These are phyloP conservation scores for Solanum bukasovii DNA, from an alignment of 257 asterid genomes.

Conservation along the genomic window DNA sequence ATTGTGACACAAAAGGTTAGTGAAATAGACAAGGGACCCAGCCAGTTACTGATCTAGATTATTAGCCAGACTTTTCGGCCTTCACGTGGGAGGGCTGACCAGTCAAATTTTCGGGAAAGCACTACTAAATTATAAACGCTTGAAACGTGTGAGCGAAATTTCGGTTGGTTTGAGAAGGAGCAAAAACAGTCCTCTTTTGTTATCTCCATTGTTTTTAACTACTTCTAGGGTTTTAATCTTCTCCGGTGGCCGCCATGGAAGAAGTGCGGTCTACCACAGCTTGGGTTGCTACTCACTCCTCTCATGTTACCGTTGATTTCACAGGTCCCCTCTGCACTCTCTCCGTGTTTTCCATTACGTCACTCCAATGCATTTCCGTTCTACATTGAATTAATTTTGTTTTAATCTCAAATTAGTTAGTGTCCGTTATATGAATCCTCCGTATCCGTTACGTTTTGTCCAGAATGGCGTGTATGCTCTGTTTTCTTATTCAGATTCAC, in stretches of 20 bases:
- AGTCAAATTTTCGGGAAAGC: not conserved
- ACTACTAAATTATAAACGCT: not conserved
- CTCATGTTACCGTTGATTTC: constrained; percentile 68
- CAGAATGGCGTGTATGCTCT: not conserved
- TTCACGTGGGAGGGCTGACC: not conserved
- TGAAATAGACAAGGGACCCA: not conserved
- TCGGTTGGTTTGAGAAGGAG: not conserved
- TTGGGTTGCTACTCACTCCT: constrained; percentile 84
- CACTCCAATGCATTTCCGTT: not conserved
- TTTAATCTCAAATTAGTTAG: not conserved
- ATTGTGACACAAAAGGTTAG: not conserved
- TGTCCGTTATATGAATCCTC: not conserved
- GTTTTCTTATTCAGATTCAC: not conserved
- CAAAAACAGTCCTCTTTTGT: not conserved
- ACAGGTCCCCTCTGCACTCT: constrained; percentile 37
- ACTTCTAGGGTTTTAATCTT: not conserved
- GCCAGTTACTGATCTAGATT: not conserved
- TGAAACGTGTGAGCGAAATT: not conserved
- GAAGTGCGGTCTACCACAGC: constrained; percentile 68
- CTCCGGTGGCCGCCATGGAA: constrained; percentile 44
- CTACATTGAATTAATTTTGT: not conserved
- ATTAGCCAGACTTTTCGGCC: not conserved
- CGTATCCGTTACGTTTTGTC: not conserved
- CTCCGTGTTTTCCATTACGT: not conserved
- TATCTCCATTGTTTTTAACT: not conserved